Base-by-base conservation (phyloP, 768 basidiomycete genomes). In the Termitomyces sp. region DNA sequence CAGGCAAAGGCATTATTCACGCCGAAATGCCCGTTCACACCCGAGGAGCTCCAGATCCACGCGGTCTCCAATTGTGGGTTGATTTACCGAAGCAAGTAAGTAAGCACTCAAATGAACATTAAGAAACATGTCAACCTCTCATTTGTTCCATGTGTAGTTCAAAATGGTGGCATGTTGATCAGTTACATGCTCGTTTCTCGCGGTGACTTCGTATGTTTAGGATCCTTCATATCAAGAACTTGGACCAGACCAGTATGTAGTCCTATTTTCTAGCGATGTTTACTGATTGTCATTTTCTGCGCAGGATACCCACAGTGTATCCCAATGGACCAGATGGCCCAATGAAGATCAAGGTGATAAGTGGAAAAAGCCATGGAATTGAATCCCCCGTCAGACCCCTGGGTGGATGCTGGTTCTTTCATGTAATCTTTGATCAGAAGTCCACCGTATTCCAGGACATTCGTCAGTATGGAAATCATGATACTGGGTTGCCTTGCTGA, bases 381-480 rank as follows among this genome's bases (percentile, higher is more conserved):
- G 87, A 88, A 66, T 94, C 92, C 2, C 94, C 94, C 27, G 94
- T 98, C 23, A 77, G 88, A 47, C 92, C 92, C 0, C 80, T 94
- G 0, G 95, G 95, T 12, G 95, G 95, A 5, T 95, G 94, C 70
- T 95, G 92, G 91, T 97, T 84, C 71, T 86, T 95, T 73, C 91
- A 95, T 66, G 72, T 88, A 59, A 83, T 74, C 56, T 85, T 95
- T 68, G 72, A 78, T 27, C 79, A 79, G 58, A 78, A 82, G 30
- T 84, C 81, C 2, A 76, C 67, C 30, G 79, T 92, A 30, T 96
- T 91, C 75, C 95, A 95, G 67, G 83, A 87, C 10, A 76, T 98
- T 40, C 94, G 91, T 85, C 61, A 66, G 86, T 72, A 45, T 37
- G 14, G 21, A 37, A 28, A 35, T 49, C 25, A n/a, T 32, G 12